A percentile compares a stretch with the other conserved stretches of the same genome.
phyloP scores from a whole-genome alignment of 2,329 filamentous ascomycete species.

The Microcyclosporella mali region DNA sequence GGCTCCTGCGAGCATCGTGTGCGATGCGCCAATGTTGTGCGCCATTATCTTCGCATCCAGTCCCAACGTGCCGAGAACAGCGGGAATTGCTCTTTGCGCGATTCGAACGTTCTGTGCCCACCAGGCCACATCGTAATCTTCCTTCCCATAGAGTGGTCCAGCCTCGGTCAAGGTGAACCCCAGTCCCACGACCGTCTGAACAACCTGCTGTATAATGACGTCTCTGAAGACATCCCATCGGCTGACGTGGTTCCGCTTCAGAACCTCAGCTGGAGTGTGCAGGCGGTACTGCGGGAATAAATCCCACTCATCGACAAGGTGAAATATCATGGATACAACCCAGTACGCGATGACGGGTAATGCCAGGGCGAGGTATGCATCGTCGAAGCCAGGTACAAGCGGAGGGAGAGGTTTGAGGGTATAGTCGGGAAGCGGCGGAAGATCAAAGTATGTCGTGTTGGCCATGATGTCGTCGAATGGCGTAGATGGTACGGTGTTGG shows the following conservation, averaged over 20 bases:
- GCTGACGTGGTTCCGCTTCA: conserved; percentile 78
- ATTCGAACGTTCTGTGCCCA: conserved; percentile 81
- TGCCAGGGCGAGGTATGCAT: conserved; percentile 70
- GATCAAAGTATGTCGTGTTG: conserved; percentile 49
- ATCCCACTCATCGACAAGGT: conserved; percentile 77
- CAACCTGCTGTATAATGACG: conserved; percentile 83
- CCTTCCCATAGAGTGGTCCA: conserved; percentile 65
- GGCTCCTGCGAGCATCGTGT: conserved; percentile 68
- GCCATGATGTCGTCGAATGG: conserved; percentile 20
- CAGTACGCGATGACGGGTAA: conserved; percentile 83
- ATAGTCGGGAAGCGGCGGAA: conserved; percentile 84
- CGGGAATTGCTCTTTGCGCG: conserved; percentile 70
- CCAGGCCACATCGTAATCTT: conserved; percentile 75
- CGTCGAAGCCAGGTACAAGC: conserved; percentile 70
- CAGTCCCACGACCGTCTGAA: conserved; percentile 70
- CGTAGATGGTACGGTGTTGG: conserved; percentile 5
- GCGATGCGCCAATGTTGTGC: conserved; percentile 63
- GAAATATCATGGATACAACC: conserved; percentile 77
- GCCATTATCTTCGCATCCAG: conserved; percentile 70
- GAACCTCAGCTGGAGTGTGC: conserved; percentile 87
- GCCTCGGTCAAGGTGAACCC: conserved; percentile 66
- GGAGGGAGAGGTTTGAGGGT: conserved; percentile 62
- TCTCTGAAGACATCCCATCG: conserved; percentile 82
- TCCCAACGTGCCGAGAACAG: conserved; percentile 63
- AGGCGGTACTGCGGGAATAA: conserved; percentile 85